Evolutionary conservation across 371 early-diverging fungal genomes (phyloP), one percentile per base, ranked within the genome.

Genomic region (Umbelopsis sp.): DNA sequence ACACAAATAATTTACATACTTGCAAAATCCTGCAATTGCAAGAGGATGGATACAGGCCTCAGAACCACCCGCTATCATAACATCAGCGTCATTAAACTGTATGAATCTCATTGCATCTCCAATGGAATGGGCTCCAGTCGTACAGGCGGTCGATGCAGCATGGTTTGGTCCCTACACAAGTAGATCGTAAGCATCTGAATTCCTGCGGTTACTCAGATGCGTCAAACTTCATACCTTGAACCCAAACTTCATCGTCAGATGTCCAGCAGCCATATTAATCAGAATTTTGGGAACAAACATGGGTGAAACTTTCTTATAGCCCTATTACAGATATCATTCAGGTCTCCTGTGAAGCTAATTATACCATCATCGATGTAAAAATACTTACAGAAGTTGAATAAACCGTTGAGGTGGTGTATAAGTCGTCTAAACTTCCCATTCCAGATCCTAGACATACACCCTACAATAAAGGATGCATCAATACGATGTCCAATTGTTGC

Each of bases 1-100:
- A 10, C 52, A 25, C 14, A 38, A 0, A 18, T 11, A 37, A 22
- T 18, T 12, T 35, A 38, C 74, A 50, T 78, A 90, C 89, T 87
- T 87, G 53, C 91, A 90, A 79, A 98, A 98, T 5, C 98, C 98
- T 16, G 95, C 93, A 57, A 97, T 81, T 4, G 94, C 86, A 16
- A 97, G 79, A 7, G 96, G 96, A 66, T 92, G 90, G 20, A 97
- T 80, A 38, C 91, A 85, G 0, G 96, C 88, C 74, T 98, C 98
- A 2, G 94, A 80, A 2, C 95, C 97, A n/a, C 98, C 98, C 0
- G 97, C 97, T 7, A 98, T 78, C 95, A 98, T 96, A 3, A 98
- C 96, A 75, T 96, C 94, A 3, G 97, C 97, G 72, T 98, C 97
- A 16, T 94, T 95, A 69, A 80, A 92, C 65, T 89, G 88, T 71